Evolutionary conservation across 2,329 filamentous ascomycete species (phyloP), one percentile per base, ranked within the genome.

Genomic region (Penicillium occitanis): DNA sequence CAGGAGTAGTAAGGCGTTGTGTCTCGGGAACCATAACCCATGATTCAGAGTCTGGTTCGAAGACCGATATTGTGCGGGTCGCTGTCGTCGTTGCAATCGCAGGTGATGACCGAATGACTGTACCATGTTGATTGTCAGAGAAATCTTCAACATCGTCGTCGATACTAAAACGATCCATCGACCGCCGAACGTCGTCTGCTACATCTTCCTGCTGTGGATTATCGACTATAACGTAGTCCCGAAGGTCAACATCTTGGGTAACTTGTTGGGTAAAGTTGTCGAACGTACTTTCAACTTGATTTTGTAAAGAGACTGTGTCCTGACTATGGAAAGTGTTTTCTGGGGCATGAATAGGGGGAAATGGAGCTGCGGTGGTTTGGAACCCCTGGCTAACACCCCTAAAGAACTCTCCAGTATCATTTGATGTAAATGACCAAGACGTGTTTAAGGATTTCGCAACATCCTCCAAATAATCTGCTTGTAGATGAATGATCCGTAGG

Each of bases 401-500:
- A 35, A 61, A 48, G 44, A 57, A 67, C 1, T 67, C 55, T 3
- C 19, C 13, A 0, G 17, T 44, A 19, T 64, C 40, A 10, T 58
- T 55, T 6, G 53, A 46, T 1, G 50, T 22, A 8, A 64, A 67
- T 14, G 35, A 30, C 65, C 65, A 67, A 1, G 58, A 64, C 4
- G 1, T 30, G 22, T 67, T 67, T 10, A 67, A 30, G 2, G 50
- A 50, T 1, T n/a, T 3, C 0, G 61, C 48, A 5, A 60, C 61
- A 28, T 64, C 65, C 2, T 51, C 37, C 4, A 64, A 5, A 13
- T 33, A 67, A 3, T 61, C 61, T 0, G n/a, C 1, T 10, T 55
- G 61, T 13, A 67, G 14, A n/a, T 17, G 35, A 6, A 64, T 19
- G 0, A 67, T 25, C 0, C 50, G 42, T 6, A 67, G n/a, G 4